phyloP scores from a whole-genome alignment of 176 grass and related monocot genomes.

The Otatea glauca region DNA sequence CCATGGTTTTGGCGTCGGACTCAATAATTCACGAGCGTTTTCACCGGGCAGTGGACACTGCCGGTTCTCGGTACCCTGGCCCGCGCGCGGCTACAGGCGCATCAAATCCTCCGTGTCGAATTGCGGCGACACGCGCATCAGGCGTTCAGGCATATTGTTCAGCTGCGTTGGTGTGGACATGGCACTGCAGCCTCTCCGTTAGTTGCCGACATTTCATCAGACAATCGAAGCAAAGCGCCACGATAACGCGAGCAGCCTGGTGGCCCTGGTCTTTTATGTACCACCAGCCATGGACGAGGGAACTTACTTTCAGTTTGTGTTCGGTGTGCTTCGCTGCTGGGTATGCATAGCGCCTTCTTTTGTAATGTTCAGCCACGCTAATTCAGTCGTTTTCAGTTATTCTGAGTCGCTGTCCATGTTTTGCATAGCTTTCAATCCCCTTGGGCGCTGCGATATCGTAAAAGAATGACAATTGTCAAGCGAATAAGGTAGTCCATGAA shows the following conservation, averaged over 20 bases:
- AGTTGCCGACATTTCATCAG: background rate
- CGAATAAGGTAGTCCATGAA: background rate
- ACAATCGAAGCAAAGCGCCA: background rate
- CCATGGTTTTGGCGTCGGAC: background rate
- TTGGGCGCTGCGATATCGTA: slow-evolving; percentile 43
- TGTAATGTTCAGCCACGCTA: background rate
- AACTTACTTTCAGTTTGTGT: background rate
- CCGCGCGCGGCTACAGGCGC: background rate
- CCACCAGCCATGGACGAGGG: background rate
- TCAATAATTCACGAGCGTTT: background rate
- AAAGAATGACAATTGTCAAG: background rate
- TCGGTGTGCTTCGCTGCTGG: background rate
- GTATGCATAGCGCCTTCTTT: background rate
- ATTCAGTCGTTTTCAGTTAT: slow-evolving; percentile 23
- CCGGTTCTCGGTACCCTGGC: background rate
- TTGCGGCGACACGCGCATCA: background rate
- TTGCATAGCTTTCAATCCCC: slow-evolving; percentile 61
- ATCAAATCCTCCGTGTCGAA: background rate
- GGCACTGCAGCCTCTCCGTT: background rate
- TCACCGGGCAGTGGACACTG: background rate
- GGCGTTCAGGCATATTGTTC: background rate
- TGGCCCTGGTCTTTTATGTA: background rate
- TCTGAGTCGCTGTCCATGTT: slow-evolving; percentile 58
- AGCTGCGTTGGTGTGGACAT: background rate
- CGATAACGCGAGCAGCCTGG: background rate